A percentile compares a stretch with the other conserved stretches of the same genome.
phyloP scores from a whole-genome alignment of 441 rosid genomes.

The Populus hybrid region DNA sequence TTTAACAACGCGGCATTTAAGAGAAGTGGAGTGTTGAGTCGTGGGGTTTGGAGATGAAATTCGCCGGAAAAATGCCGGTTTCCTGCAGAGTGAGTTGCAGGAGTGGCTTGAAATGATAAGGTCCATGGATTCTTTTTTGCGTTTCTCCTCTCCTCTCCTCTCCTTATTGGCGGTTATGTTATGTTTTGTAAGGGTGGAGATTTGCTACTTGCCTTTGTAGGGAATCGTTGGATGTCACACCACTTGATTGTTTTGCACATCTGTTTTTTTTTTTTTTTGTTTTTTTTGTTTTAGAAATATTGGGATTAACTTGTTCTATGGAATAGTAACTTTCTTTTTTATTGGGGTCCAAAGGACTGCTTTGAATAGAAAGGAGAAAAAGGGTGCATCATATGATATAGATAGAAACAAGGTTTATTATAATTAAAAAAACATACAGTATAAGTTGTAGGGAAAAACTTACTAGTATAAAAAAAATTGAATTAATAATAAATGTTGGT shows the following conservation, averaged over 20 bases:
- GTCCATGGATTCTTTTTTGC: slow-evolving; percentile 29
- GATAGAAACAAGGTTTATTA: background rate
- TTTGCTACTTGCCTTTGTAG: background rate
- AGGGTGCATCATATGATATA: background rate
- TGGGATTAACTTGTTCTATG: background rate
- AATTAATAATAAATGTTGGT: no score
- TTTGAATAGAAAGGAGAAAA: background rate
- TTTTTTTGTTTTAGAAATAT: background rate
- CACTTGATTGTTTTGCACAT: background rate
- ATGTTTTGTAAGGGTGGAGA: background rate
- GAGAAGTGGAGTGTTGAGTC: slow-evolving; percentile 5
- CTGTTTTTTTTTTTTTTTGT: background rate
- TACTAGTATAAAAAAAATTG: background rate
- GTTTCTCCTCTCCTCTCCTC: background rate
- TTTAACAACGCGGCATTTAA: slow-evolving; percentile 30
- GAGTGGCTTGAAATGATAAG: slow-evolving; percentile 33
- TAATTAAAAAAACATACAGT: no score
- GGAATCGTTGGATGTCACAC: background rate
- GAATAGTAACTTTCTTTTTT: background rate
- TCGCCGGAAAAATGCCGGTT: slow-evolving; percentile 26
- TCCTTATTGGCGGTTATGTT: background rate
- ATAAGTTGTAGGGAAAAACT: background rate
- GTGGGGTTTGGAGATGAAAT: slow-evolving; percentile 8
- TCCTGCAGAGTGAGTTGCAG: slow-evolving; percentile 26
- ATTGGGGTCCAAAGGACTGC: background rate